Evolutionary conservation across 331 rosid genomes (phyloP).

Genomic region (Prunus yedoensis): DNA sequence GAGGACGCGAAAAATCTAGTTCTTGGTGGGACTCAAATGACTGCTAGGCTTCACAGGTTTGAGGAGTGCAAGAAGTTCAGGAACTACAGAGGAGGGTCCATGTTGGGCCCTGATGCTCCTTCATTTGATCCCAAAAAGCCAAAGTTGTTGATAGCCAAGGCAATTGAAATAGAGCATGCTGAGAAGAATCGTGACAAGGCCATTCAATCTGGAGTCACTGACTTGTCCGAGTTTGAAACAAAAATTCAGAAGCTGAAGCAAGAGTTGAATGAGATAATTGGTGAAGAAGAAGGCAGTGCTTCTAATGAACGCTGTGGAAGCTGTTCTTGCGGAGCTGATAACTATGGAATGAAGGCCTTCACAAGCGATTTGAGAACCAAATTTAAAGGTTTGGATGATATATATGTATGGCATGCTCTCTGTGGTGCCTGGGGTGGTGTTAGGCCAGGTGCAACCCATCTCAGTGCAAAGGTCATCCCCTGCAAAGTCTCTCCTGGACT

Average conservation of each 20-base stretch:
- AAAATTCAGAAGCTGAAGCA: conserved; percentile 40
- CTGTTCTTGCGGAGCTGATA: conserved; percentile 15
- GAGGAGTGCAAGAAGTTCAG: conserved; percentile 70
- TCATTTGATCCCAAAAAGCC: conserved; percentile 54
- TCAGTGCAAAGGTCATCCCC: conserved; percentile 46
- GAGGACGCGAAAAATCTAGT: conserved; percentile 60
- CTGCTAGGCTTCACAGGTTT: conserved; percentile 62
- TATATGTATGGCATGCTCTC: conserved; percentile 84
- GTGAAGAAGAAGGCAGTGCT: conserved; percentile 26
- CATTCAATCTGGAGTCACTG: conserved; percentile 24
- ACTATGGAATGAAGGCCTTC: conserved; percentile 71
- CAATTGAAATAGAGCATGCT: conserved; percentile 55
- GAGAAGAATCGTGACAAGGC: conserved; percentile 42
- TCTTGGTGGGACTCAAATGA: conserved; percentile 78
- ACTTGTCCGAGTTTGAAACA: conserved; percentile 35
- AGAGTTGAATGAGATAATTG: conserved; percentile 59
- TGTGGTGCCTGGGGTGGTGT: conserved; percentile 97
- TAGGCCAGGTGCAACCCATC: conserved; percentile 69
- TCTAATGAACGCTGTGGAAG: conserved; percentile 22
- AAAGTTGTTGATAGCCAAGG: conserved; percentile 53
- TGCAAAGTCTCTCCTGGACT: conserved; percentile 74
- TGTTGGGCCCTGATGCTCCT: conserved; percentile 54
- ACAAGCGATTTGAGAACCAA: conserved; percentile 63
- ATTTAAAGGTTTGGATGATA: conserved; percentile 71
- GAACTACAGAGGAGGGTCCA: conserved; percentile 52